Base-by-base conservation (phyloP, 306 rosid species). In the Calophaca sinica region DNA sequence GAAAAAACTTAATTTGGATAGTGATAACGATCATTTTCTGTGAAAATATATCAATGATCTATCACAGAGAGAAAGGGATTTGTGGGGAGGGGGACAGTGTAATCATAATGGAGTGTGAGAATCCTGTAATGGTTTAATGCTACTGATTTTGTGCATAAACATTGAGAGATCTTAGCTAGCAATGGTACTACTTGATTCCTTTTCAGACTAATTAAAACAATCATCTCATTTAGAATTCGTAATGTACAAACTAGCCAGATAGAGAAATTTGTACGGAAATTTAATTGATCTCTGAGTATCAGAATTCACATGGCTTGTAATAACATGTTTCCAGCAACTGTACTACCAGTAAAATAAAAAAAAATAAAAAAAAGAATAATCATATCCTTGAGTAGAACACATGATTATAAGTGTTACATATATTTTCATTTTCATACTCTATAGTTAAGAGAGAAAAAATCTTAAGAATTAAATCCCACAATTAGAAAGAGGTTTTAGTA, bases 231-330 rank as follows among this genome's bases (percentile, higher is more conserved):
- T 65, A 69, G 42, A 76, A 52, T 73, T 76, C 70, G 66, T 80
- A 15, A 65, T 54, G 85, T 70, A 73, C 68, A 33, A 73, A 69
- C 8, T 10, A 77, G 32, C 61, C 20, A 13, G 5, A 41, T 68
- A 9, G 35, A 77, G 72, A 69, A 77, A 63, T 29, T 58, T 74
- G 76, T 75, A 78, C 74, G 72, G 59, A 31, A 51, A 5, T 15
- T 74, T 78, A 65, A 74, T 67, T 66, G 36, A 62, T 45, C 31
- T 29, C 3, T 3, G 5, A 45, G 6, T 75, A 26, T 3, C 63
- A 69, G 62, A 75, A 45, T 4, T 83, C 90, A 86, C 92, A 89
- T 86, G 92, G 63, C 74, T 72, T 71, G 67, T 79, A 15, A 52
- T 72, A 28, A 39, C 76, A 39, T 42, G 46, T 29, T 49, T 61